Base-by-base conservation (phyloP, 139 green algal genomes). In the Penium margaritaceum region DNA sequence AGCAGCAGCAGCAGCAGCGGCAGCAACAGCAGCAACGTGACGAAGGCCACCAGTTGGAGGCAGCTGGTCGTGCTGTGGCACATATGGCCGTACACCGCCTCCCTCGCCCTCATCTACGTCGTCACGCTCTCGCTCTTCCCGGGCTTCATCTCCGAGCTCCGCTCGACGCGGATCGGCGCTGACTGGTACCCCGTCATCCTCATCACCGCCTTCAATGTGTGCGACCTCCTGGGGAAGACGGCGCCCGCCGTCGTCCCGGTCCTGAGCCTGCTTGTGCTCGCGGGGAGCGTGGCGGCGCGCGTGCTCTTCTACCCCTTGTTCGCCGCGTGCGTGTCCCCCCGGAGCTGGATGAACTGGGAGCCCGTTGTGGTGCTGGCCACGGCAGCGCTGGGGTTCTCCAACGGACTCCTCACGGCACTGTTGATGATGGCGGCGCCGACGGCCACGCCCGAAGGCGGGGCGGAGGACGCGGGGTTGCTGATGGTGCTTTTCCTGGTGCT, bases 81-180 rank as follows among this genome's bases (percentile, higher is more conserved):
- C 15, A 27, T 76, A 19, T 76, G 68, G 68, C 46, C 46, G 14
- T 21, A 68, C 34, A n/a, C 60, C 2, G 66, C 7, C 19, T 54
- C 64, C 2, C 33, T 67, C 33, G 32, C 33, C 9, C 15, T 80
- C 24, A 24, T 68, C 14, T 76, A 63, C 17, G 39, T 78, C 33
- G 76, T 90, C 0, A 96, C 91, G 0, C 75, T 97, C 17, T 83
- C 81, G 62, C 94, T 97, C 44, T 97, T 97, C 63, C 91, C 91
- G 0, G 91, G 92, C 0, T 86, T 96, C 15, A 71, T 96, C 33
- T 86, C 89, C 0, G 92, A 97, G 67, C 57, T 95, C 6, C 63
- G 87, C 38, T 89, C 67, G 32, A 33, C 43, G 3, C 12, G 47
- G 32, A 71, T 96, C 33, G 89, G 88, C 2, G 29, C 51, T 2